These are phyloP conservation scores for Brasenia schreberi DNA, from an alignment of 164 flowering plant genomes.

Conservation along the genomic window DNA sequence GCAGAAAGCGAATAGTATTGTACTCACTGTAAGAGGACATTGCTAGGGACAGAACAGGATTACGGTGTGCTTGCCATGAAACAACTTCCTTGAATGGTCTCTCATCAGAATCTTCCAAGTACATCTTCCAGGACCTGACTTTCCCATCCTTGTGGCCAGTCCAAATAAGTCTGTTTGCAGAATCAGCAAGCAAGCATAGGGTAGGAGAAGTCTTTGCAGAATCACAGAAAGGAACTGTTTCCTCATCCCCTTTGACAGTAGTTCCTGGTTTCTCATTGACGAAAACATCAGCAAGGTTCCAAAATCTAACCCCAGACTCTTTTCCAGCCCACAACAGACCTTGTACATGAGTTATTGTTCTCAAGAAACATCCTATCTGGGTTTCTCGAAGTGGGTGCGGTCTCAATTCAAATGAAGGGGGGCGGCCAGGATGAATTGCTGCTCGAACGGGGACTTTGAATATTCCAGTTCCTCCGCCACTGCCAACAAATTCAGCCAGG, in stretches of 20 bases:
- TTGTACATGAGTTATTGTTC: slow-evolving; percentile 57
- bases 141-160: slow-evolving; percentile 95
- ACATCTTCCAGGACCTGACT: slow-evolving; percentile 88
- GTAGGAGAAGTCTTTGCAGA: slow-evolving; percentile 47
- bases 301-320: slow-evolving; percentile 56
- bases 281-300: slow-evolving; percentile 41
- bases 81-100: slow-evolving; percentile 52
- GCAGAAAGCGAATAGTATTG: too few relatives aligned
- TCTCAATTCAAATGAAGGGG: slow-evolving; percentile 70
- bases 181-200: slow-evolving; percentile 49
- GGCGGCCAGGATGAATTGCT: slow-evolving; percentile 70
- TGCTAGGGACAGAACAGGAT: slow-evolving; percentile 61
- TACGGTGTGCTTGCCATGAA: slow-evolving; percentile 77
- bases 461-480: slow-evolving; percentile 52
- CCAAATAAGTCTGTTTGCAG: slow-evolving; percentile 63
- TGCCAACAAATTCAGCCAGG: slow-evolving; percentile 59
- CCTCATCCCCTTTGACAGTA: slow-evolving; percentile 61
- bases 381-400: slow-evolving; percentile 90
- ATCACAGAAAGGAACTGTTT: slow-evolving; percentile 70
- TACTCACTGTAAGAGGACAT: slow-evolving; percentile 62
- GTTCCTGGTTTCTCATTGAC: slow-evolving; percentile 7
- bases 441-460: slow-evolving; percentile 58
- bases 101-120: slow-evolving; percentile 24
- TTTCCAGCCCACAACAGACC: slow-evolving; percentile 89
- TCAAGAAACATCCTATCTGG: slow-evolving; percentile 59